Base-by-base conservation (phyloP, 805 yeast species). In the Ogataea nakhonphanomensis region DNA sequence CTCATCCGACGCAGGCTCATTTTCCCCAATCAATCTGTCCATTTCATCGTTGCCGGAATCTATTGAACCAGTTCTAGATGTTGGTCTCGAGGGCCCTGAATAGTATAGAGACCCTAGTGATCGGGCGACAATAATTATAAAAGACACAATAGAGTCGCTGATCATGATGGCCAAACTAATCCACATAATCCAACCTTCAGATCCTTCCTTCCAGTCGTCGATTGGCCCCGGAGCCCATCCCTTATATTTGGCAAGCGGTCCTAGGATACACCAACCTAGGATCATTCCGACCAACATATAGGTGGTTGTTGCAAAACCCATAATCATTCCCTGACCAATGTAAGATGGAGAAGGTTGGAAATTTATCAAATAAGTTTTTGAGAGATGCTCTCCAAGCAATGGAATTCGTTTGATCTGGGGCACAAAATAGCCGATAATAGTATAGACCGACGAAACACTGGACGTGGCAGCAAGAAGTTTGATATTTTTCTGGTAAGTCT, bases 141-240 rank as follows among this genome's bases (percentile, higher is more conserved):
- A 84, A 2, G 95, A 83, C 4, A 90, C 86, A 4, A 87, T 68
- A 7, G 96, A 84, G 58, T 91, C 99, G 35, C 87, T 81, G 13
- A 91, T 87, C 99, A 91, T 91, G 35, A 90, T 88, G 17, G 96
- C 81, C 50, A 91, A 71, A 58, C 95, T 81, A 39, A 89, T 70
- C 99, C 99, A 91, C 59, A 91, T 69, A 40, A 93, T 87, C 99
- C 99, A 91, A 6, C 98, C 99, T 57, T 91, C 96, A 1, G 90
- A 85, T 3, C 98, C 98, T 20, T 76, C 73, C 53, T 85, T 81
- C 97, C 97, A 93, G 63, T 89, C 95, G 57, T 84, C 93, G 2
- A 87, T 78, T 3, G 80, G 81, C 0, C 96, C 95, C 0, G 89
- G 81, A 0, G 96, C 95, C 97, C 98, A 93, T 4, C 80, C 84